Evolutionary conservation across 2,329 filamentous ascomycete species (phyloP), one percentile per base, ranked within the genome.

Genomic region (Stemphylium beticola): DNA sequence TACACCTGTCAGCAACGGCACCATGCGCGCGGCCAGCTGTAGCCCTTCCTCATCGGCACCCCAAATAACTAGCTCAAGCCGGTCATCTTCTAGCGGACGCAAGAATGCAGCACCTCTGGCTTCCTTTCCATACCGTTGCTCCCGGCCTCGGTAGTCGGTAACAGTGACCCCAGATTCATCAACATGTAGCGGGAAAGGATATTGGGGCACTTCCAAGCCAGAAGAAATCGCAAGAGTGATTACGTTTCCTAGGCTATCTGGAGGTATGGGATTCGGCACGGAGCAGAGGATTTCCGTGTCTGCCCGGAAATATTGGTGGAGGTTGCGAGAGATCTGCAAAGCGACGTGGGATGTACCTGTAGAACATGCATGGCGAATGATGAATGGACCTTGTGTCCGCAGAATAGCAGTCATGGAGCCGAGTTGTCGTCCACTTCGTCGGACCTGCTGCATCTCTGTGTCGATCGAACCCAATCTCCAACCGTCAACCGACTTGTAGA

Each of bases 281-380:
- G 50, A 50, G 1, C 57, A 47, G 6, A 71, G 46, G 43, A 85
- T 77, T 7, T 73, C 60, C 2, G 80, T 74, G 60, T 85, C 83
- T 15, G 83, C 83, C 44, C 74, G 77, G 67, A 83, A 84, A 62
- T 86, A 86, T 63, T 86, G 83, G 55, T 81, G 77, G 3, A 86
- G 72, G 60, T 85, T 86, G 29, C 82, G 79, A 22, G 83, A 82
- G 36, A 84, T 77, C 58, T 86, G 83, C 4, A 85, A 63, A 1
- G 83, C 82, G 37, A 81, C 61, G 17, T 69, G 61, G 10, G 63
- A 66, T 7, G 67, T 69, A 12, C 72, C 55, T n/a, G 61, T 36
- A 12, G 64, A 51, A 17, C 64, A 74, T 49, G 61, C 50, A 43
- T 68, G 71, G 48, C 71, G 64, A 34, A 85, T 80, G 1, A 71